Conservation (phyloP, 352 stramenopile species). For the Globisporangium iwayamae region DNA sequence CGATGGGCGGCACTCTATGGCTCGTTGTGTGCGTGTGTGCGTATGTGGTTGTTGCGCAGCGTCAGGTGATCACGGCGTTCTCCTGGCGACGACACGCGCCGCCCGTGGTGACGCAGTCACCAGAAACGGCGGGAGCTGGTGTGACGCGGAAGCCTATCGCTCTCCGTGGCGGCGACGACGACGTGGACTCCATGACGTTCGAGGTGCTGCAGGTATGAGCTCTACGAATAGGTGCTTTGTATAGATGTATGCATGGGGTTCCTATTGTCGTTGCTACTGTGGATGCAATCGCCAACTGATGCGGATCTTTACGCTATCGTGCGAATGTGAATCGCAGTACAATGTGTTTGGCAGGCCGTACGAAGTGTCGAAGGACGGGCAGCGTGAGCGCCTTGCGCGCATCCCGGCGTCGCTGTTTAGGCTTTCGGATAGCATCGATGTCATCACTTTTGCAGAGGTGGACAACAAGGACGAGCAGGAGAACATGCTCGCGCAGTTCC, state of each 20-base stretch:
- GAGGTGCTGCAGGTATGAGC: slow-evolving; percentile 50
- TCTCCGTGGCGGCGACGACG: neutral
- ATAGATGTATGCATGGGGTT: neutral
- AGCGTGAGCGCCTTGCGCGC: slow-evolving; percentile 55
- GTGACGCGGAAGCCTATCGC: neutral
- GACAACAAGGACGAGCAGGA: slow-evolving; percentile 48
- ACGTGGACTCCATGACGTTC: slow-evolving; percentile 36
- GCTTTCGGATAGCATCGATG: slow-evolving; percentile 55
- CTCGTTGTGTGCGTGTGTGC: neutral
- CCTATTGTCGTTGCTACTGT: neutral
- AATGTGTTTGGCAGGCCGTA: slow-evolving; percentile 76
- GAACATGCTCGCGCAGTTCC: slow-evolving; percentile 62
- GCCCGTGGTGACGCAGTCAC: neutral
- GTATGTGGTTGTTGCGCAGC: neutral
- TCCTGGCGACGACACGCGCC: slow-evolving; percentile 5
- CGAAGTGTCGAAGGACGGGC: slow-evolving; percentile 69
- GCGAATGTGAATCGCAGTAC: slow-evolving; percentile 40
- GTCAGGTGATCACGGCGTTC: neutral
- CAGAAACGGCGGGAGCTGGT: neutral
- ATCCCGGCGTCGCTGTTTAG: slow-evolving; percentile 48
- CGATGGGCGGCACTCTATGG: neutral
- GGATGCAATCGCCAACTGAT: neutral
- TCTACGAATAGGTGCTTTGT: neutral
- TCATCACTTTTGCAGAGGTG: slow-evolving; percentile 75
- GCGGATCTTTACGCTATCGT: neutral